Conservation (phyloP, 495 filamentous ascomycete genomes). For the Aspergillus avenaceus region DNA sequence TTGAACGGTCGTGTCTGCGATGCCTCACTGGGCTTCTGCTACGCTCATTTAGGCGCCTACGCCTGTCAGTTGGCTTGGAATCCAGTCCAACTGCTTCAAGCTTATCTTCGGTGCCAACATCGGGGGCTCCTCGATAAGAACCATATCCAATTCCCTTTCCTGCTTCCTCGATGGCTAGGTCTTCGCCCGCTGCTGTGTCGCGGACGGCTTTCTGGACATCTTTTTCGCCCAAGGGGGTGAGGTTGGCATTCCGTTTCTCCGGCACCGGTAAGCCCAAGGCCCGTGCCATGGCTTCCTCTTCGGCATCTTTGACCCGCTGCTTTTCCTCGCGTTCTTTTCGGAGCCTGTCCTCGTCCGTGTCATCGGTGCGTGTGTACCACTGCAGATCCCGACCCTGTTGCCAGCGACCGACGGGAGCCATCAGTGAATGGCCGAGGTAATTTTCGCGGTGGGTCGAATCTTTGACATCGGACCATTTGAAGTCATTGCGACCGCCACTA, state of each 20-base stretch:
- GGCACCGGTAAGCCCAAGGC: conserved; percentile 77
- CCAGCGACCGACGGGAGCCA: conserved; percentile 95
- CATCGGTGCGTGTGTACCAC: conserved; percentile 82
- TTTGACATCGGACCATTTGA: conserved; percentile 95
- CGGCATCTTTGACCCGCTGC: conserved; percentile 79
- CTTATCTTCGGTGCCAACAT: conserved; percentile 16
- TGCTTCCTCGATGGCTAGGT: conserved; percentile 14
- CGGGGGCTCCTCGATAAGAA: conserved; percentile 9
- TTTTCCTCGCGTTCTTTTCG: conserved; percentile 69
- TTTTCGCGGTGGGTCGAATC: conserved; percentile 86
- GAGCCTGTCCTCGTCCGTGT: conserved; percentile 51
- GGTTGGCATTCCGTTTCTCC: conserved; percentile 40
- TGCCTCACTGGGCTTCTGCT: conserved; percentile 32
- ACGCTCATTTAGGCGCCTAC: conserved; percentile 27
- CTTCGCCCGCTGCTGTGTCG: conserved; percentile 29
- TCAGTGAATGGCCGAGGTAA: conserved; percentile 93
- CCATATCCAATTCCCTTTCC: conserved; percentile 23
- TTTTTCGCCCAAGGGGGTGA: conserved; percentile 35
- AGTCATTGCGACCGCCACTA: conserved; percentile 84
- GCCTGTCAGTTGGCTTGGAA: conserved; percentile 19
- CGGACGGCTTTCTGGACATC: conserved; percentile 25
- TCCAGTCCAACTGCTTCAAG: conserved; percentile 18
- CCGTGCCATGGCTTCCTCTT: conserved; percentile 80
- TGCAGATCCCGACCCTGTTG: conserved; percentile 79
- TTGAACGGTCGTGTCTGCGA: conserved; percentile 21